phyloP scores from a whole-genome alignment of 2,329 filamentous ascomycete genomes.

The Emmonsia crescens region DNA sequence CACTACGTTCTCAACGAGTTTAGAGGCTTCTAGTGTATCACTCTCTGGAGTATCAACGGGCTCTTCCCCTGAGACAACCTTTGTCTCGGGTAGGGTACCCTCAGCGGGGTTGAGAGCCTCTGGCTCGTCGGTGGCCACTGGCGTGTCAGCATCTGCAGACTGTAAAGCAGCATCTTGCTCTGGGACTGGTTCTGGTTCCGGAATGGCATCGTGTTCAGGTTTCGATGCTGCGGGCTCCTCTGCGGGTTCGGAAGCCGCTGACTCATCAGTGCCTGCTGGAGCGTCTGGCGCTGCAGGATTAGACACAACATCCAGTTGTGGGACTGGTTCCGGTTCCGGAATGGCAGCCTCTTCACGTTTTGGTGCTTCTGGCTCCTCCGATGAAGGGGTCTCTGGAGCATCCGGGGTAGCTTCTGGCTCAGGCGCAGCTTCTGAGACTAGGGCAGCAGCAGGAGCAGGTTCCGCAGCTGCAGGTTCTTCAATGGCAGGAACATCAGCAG shows the following conservation, averaged over 20 bases:
- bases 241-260: not conserved
- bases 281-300: not conserved
- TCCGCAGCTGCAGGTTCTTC: conserved; percentile 1
- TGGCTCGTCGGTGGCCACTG: not conserved
- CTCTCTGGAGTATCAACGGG: not conserved
- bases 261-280: not conserved
- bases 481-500: conserved; percentile 7
- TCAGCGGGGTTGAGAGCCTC: not conserved
- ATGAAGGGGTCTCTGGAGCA: not conserved
- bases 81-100: not conserved
- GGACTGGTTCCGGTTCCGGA: not conserved
- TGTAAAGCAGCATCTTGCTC: not conserved
- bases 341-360: not conserved
- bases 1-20: not conserved
- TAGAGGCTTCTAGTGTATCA: not conserved
- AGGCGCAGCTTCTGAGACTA: not conserved
- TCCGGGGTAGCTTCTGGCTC: not conserved
- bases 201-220: not conserved
- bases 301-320: not conserved
- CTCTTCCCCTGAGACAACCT: not conserved
- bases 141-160: not conserved
- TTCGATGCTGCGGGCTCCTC: not conserved
- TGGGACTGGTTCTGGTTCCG: not conserved
- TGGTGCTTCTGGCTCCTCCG: not conserved
- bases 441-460: not conserved